Evolutionary conservation across 208 protist genomes (phyloP), one percentile per base, ranked within the genome.

Genomic region (Trypanosoma platydactyli): DNA sequence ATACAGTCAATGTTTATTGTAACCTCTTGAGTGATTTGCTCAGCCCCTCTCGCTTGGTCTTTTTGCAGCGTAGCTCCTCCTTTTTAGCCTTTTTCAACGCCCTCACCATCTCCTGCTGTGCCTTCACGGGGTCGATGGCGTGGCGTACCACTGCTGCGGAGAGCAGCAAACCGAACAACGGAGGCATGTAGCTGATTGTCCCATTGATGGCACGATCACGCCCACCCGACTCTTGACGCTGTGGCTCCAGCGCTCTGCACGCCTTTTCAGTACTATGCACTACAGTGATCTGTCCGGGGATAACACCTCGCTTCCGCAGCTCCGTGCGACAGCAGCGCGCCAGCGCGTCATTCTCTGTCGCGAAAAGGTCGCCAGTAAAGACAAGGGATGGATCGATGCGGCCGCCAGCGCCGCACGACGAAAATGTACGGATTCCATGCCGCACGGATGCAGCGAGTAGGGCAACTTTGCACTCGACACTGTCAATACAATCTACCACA

Each of bases 401-500:
- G 0, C 90, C 88, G 20, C 91, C 93, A 0, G 93, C 93, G 16
- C 93, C 89, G 57, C 90, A 89, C 7, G 88, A 92, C 41, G 83
- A 70, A 53, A 90, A 92, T 3, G 91, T 83, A 35, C 71, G 75
- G 18, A 94, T 16, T n/a, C 76, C 64, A 49, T 83, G 70, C 62
- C 79, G 68, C 54, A 83, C 78, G 1, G 84, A 79, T 0, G 83
- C 76, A 1, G 70, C 71, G 18, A 97, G 79, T 33, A 97, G 76
- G 1, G 83, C 76, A 5, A 94, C 81, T 63, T 97, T 97, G 68
- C 88, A 94, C 27, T 88, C 79, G 15, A 96, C 80, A 56, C 86
- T 95, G 71, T 97, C 93, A 54, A 97, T 97, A 79, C 88, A 94
- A 63, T 96, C 93, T 38, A 96, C 81, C 3, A 97, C 82, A 52